Evolutionary conservation across 2,329 filamentous ascomycete species (phyloP), one percentile per base, ranked within the genome.

Genomic region (Calycina herbarum): DNA sequence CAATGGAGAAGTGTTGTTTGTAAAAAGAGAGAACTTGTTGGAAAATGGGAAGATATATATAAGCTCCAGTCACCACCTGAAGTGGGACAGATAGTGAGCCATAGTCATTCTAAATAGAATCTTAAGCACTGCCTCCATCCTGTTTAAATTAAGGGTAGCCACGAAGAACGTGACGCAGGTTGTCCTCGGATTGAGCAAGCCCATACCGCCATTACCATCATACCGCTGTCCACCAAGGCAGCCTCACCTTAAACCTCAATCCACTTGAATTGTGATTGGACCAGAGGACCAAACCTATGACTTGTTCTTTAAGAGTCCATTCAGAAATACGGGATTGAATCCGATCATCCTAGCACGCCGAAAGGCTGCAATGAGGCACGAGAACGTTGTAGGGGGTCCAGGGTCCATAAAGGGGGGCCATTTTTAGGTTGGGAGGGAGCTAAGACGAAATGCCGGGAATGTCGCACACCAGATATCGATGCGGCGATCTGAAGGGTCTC

Each of bases 91-190:
- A 70, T 10, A 69, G 69, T 69, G 71, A 68, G 66, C 61, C 64
- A 66, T 51, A 61, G 15, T 40, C 60, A 40, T 40, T 24, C 35
- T 57, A 62, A 56, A 57, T 62, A 57, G 35, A 57, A 45, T 57
- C 62, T 64, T 33, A 66, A 64, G 71, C 72, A 74, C 70, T 67
- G 72, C 72, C 72, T 71, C 71, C 54, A 70, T 69, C 68, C 29
- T 62, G 68, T 70, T 68, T 69, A 69, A 67, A 67, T 35, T 57
- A 58, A 64, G 67, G 65, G 66, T 68, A 68, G 68, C 64, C 67
- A 66, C 66, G 67, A 68, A 64, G 64, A 73, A 69, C 65, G 68
- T 71, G 72, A 70, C 63, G 69, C 59, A 69, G 56, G 61, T 65
- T 63, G 59, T 64, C 45, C 56, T 65, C 61, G 62, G 63, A 64